Conservation (phyloP, 257 asterid species). For the Primulina eburnea region DNA sequence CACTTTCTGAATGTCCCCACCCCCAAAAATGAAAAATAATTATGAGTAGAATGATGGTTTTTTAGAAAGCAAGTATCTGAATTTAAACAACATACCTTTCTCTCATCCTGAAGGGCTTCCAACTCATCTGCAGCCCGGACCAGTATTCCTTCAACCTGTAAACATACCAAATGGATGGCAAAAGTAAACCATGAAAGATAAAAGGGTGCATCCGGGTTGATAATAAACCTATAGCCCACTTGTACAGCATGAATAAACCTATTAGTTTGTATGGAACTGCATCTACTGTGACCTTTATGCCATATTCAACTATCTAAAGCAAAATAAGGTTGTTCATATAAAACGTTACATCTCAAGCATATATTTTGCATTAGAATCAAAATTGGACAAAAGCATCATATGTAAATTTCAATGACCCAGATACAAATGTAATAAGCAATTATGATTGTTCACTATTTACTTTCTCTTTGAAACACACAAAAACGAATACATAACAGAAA, state of each 20-base stretch:
- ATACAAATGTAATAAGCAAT: neutral
- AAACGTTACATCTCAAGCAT: neutral
- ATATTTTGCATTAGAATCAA: neutral
- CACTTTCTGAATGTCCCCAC: constrained; percentile 51
- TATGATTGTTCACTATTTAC: too few relatives aligned
- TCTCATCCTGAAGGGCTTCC: constrained; percentile 89
- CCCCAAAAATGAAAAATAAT: neutral
- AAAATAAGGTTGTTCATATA: too few relatives aligned
- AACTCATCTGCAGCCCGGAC: constrained; percentile 72
- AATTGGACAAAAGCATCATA: neutral
- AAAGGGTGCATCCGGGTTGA: neutral
- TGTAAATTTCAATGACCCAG: neutral
- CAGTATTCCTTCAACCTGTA: constrained; percentile 90
- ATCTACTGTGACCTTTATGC: neutral
- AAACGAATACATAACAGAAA: neutral
- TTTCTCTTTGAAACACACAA: neutral
- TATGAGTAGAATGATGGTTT: constrained; percentile 6
- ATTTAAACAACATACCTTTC: constrained; percentile 56
- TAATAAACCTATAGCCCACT: neutral
- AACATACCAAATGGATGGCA: constrained; percentile 13
- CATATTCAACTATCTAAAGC: neutral
- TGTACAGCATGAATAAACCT: neutral
- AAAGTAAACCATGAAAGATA: neutral
- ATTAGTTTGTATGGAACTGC: neutral
- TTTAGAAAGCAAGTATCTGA: constrained; percentile 1